phyloP scores from a whole-genome alignment of 495 filamentous ascomycete genomes.

The Penicillium pancosmium region DNA sequence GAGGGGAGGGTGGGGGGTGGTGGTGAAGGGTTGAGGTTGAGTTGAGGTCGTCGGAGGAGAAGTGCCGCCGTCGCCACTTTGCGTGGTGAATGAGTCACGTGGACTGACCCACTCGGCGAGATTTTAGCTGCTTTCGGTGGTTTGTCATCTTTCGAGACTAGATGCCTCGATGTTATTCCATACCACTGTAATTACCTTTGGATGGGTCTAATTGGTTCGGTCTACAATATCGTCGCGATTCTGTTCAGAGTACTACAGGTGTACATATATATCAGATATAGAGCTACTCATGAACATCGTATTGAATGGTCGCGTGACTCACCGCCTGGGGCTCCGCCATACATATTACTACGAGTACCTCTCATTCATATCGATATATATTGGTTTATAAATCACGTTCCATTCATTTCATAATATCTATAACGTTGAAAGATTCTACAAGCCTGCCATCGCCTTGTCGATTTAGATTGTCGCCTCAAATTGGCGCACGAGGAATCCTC shows the following conservation, averaged over 20 bases:
- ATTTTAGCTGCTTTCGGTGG: not conserved
- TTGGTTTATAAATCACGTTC: too few species aligned
- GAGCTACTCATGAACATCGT: too few species aligned
- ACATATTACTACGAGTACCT: not conserved
- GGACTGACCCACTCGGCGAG: not conserved
- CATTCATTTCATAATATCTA: conserved; percentile 1
- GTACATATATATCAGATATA: too few species aligned
- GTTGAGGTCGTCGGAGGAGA: not conserved
- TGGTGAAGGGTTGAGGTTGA: not conserved
- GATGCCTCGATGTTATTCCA: too few species aligned
- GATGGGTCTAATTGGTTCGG: too few species aligned
- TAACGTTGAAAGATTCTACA: not conserved
- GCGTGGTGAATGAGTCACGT: not conserved
- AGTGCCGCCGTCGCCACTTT: not conserved
- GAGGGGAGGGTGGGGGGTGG: not conserved
- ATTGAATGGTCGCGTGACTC: not conserved
- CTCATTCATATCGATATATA: not conserved
- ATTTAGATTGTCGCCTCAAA: conserved; percentile 58
- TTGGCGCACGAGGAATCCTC: conserved; percentile 73
- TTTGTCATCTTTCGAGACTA: not conserved
- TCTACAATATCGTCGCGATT: too few species aligned
- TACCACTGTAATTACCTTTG: too few species aligned
- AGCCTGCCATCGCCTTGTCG: not conserved
- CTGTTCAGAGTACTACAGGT: too few species aligned
- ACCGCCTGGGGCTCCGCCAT: not conserved